phyloP scores from a whole-genome alignment of 2,329 filamentous ascomycete genomes.

The Teratosphaeria pseudoeucalypti region DNA sequence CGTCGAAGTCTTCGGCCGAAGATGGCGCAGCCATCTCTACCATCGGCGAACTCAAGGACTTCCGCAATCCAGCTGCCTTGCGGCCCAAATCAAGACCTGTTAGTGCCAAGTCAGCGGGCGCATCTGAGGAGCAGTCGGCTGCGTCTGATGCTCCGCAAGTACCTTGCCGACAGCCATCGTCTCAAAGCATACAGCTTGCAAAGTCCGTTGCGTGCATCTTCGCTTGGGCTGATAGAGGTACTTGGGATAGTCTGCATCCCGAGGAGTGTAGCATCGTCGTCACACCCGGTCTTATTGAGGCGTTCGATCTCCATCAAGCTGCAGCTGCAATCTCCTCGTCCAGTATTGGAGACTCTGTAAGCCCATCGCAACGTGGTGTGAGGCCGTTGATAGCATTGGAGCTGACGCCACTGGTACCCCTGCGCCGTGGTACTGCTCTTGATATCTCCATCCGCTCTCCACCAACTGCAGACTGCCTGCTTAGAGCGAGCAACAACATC shows the following conservation, averaged over 20 bases:
- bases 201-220: conserved; percentile 52
- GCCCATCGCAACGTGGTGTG: conserved; percentile 25
- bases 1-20: conserved; percentile 45
- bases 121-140: conserved; percentile 12
- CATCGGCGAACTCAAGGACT: conserved; percentile 26
- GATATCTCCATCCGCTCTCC: conserved; percentile 91
- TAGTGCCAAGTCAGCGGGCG: neutral
- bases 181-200: conserved; percentile 28
- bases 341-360: conserved; percentile 32
- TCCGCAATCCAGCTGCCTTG: conserved; percentile 18
- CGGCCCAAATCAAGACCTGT: conserved; percentile 21
- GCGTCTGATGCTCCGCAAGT: conserved; percentile 54
- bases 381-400: conserved; percentile 61
- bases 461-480: conserved; percentile 59
- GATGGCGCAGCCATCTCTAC: conserved; percentile 32
- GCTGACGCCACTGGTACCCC: conserved; percentile 80
- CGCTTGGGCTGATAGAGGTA: conserved; percentile 52
- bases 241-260: conserved; percentile 51
- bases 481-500: conserved; percentile 64
- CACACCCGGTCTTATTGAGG: conserved; percentile 55
- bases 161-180: conserved; percentile 45
- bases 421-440: conserved; percentile 80
- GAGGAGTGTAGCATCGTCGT: conserved; percentile 54
- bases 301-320: conserved; percentile 45
- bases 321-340: conserved; percentile 31